Conservation (phyloP, 805 yeast genomes). For the Ogataea parapolymorpha region DNA sequence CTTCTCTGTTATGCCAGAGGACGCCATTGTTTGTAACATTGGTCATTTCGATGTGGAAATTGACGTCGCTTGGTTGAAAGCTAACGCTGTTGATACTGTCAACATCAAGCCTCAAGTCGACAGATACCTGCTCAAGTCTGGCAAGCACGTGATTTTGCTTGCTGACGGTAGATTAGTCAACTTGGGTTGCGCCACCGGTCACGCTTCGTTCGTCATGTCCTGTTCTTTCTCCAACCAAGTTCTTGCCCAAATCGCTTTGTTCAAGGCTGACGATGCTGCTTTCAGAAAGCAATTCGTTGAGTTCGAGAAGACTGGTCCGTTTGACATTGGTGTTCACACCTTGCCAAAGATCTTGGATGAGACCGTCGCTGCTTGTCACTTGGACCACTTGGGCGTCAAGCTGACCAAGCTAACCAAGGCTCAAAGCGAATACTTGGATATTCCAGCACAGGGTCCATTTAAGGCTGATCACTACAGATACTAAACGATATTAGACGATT, state of each 20-base stretch:
- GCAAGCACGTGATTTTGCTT: conserved; percentile 90
- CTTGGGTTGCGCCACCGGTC: conserved; percentile 99
- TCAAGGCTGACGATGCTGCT: conserved; percentile 76
- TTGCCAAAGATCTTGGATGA: conserved; percentile 98
- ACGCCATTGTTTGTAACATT: conserved; percentile 98
- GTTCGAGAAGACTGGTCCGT: conserved; percentile 90
- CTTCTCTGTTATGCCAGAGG: conserved; percentile 94
- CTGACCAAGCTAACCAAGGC: conserved; percentile 70
- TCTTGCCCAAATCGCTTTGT: conserved; percentile 96
- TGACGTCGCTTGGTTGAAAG: conserved; percentile 98
- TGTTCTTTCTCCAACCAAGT: conserved; percentile 99
- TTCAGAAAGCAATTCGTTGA: conserved; percentile 83
- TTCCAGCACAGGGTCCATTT: conserved; percentile 93
- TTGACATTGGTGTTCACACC: conserved; percentile 88
- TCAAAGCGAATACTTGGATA: conserved; percentile 93
- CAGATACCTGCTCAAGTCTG: conserved; percentile 85
- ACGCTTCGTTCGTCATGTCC: conserved; percentile 98
- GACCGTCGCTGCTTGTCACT: conserved; percentile 96
- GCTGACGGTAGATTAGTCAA: conserved; percentile 99
- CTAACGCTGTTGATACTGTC: conserved; percentile 86
- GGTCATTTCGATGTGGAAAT: conserved; percentile 99
- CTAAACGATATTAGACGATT: conserved; percentile 39
- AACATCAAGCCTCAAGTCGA: conserved; percentile 99
- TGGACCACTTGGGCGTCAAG: conserved; percentile 89
- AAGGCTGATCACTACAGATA: conserved; percentile 98